phyloP scores from a whole-genome alignment of 2,329 filamentous ascomycete genomes.

The Triangularia verruculosa region DNA sequence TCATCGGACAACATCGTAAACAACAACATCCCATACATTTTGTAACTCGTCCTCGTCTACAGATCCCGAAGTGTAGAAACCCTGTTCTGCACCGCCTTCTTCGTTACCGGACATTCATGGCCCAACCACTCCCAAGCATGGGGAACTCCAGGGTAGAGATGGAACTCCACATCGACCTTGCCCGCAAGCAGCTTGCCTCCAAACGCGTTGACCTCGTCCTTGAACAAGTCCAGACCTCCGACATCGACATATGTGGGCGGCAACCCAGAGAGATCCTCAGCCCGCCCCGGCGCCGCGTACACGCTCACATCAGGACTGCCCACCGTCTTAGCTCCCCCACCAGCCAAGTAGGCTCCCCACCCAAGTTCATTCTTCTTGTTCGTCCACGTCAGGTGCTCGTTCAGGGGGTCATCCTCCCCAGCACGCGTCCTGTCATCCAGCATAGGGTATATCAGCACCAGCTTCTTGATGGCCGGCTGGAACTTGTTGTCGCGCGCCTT shows the following conservation, averaged over 20 bases:
- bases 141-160: conserved; percentile 40
- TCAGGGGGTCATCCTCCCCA: conserved; percentile 18
- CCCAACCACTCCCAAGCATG: conserved; percentile 36
- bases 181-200: conserved; percentile 33
- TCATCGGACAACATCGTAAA: background rate
- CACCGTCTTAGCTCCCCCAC: background rate
- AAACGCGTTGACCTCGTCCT: conserved; percentile 35
- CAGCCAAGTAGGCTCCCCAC: conserved; percentile 31
- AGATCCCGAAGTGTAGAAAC: conserved; percentile 18
- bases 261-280: conserved; percentile 29
- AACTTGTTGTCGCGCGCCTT: conserved; percentile 37
- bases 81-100: conserved; percentile 27
- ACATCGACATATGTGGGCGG: conserved; percentile 40
- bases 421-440: conserved; percentile 35
- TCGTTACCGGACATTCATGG: conserved; percentile 16
- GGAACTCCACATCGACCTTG: conserved; percentile 38
- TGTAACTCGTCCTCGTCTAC: background rate
- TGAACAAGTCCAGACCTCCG: conserved; percentile 39
- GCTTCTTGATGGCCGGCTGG: conserved; percentile 33
- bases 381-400: conserved; percentile 26
- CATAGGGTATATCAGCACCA: conserved; percentile 38
- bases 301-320: conserved; percentile 10
- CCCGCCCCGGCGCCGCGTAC: conserved; percentile 29
- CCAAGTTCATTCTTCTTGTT: conserved; percentile 23
- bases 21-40: background rate